Evolutionary conservation across 2,329 filamentous ascomycete species (phyloP), one percentile per base, ranked within the genome.

Genomic region (Pseudophaeomoniella oleicola): DNA sequence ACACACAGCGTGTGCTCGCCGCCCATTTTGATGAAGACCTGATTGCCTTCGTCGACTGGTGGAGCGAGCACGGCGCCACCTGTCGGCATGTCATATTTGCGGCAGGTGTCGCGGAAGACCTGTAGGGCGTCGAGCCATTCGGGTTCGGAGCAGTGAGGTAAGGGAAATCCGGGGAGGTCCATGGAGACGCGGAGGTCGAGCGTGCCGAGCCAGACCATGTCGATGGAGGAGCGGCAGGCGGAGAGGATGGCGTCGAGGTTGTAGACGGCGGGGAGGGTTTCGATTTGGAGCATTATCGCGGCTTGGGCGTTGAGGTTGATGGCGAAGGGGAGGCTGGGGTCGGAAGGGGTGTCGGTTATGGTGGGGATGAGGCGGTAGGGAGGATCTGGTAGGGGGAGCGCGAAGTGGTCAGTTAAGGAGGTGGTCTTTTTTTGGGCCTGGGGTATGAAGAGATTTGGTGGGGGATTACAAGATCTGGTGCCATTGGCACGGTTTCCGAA

Each of bases 201-300:
- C 4, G 47, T 47, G 34, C 65, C 64, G 1, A 67, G 54, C 63
- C 64, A 68, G 12, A 66, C 62, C 13, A 58, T 47, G 44, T 67
- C 64, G 18, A 68, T 63, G 30, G 66, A 58, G 1, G 60, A n/a
- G n/a, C n/a, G 59, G 16, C 56, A 54, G 39, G 57, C 59, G 11
- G 62, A 64, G 18, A 69, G 55, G 38, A 68, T 67, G 29, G 52
- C 61, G 42, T 68, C 64, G n/a, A 68, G 60, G 46, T 68, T 67
- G 36, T 61, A 47, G 39, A 67, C 51, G 31, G 55, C 64, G 36
- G 55, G 49, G 3, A 59, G 44, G 1, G 55, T 50, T 47, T 68
- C 65, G 29, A 67, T 62, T 46, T 68, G 64, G 34, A 67, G 63
- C 51, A 66, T 60, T 39, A 68, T 49, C 32, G 64, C 64, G 1